These are phyloP conservation scores for Trypanosoma rangeli DNA, from an alignment of 208 protist genomes.

Conservation along the genomic window DNA sequence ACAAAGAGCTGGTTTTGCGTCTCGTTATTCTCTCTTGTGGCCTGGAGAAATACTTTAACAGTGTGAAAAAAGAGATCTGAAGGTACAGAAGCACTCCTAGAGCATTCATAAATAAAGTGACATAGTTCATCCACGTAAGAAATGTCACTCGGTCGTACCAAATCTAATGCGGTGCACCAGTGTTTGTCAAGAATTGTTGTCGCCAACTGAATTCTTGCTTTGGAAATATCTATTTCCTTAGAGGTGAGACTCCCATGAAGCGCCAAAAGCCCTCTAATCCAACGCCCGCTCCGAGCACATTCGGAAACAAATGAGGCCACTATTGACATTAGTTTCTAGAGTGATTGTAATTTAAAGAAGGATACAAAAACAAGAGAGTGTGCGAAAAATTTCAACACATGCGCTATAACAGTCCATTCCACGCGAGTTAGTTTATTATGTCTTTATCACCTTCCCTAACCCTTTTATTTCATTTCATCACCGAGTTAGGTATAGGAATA, in stretches of 20 bases:
- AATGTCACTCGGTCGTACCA: conserved; percentile 35
- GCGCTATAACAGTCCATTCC: not conserved
- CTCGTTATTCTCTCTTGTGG: conserved; percentile 2
- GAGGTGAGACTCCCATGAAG: conserved; percentile 36
- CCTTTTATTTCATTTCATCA: not conserved
- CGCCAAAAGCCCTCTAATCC: conserved; percentile 67
- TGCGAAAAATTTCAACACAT: not conserved
- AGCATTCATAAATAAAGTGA: conserved; percentile 28
- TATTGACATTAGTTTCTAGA: conserved; percentile 43
- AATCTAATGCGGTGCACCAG: conserved; percentile 37
- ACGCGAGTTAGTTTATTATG: not conserved
- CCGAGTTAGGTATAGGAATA: not conserved
- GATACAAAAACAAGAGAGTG: not conserved
- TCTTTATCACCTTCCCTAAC: not conserved
- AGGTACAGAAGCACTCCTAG: conserved; percentile 19
- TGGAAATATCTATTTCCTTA: conserved; percentile 24
- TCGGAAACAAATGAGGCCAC: conserved; percentile 65
- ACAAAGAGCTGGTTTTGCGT: conserved; percentile 23
- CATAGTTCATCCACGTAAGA: conserved; percentile 9
- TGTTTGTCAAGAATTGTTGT: conserved; percentile 43
- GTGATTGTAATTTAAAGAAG: not conserved
- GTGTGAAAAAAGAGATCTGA: conserved; percentile 9
- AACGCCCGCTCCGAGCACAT: conserved; percentile 57
- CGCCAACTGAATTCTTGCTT: conserved; percentile 47
- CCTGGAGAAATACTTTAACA: conserved; percentile 7